Evolutionary conservation across 179 eudicot species (phyloP).

Genomic region (Amaranthus tricolor): DNA sequence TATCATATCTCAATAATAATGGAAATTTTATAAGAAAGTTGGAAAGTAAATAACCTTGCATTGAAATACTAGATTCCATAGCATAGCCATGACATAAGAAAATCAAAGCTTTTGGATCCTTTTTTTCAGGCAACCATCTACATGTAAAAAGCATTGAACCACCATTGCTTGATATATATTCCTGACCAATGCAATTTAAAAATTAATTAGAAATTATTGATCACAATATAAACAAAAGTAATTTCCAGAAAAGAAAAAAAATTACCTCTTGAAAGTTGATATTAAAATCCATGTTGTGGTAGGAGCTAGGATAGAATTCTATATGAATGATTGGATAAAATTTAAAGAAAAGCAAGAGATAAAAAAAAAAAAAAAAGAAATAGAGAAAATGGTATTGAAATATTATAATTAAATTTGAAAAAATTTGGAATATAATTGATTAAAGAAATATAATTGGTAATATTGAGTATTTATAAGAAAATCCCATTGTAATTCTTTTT

Average conservation of each 20-base stretch:
- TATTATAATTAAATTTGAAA: too few species aligned
- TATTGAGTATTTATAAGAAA: too few species aligned
- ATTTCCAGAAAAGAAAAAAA: too few species aligned
- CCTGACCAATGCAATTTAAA: constrained; percentile 32
- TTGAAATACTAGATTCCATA: constrained; percentile 49
- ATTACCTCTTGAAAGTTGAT: constrained; percentile 45
- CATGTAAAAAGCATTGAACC: constrained; percentile 68
- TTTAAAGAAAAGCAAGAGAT: not conserved
- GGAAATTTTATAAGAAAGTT: not conserved
- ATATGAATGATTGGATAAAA: not conserved
- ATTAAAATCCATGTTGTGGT: constrained; percentile 18
- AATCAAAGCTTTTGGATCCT: constrained; percentile 54
- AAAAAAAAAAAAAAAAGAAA: too few species aligned
- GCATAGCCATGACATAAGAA: constrained; percentile 53
- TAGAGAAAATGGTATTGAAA: too few species aligned
- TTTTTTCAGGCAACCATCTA: constrained; percentile 48
- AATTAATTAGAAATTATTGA: not conserved
- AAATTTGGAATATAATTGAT: too few species aligned
- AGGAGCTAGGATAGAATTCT: not conserved
- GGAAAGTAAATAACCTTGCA: constrained; percentile 31
- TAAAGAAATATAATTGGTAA: too few species aligned
- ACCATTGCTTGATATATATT: constrained; percentile 38
- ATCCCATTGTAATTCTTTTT: too few species aligned
- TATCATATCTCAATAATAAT: too few species aligned
- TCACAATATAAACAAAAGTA: not conserved